Percentiles rank a stretch among this genome's conserved stretches.
Evolutionary conservation across 345 rosid species (phyloP).

Genomic region (Bretschneidera sinensis): DNA sequence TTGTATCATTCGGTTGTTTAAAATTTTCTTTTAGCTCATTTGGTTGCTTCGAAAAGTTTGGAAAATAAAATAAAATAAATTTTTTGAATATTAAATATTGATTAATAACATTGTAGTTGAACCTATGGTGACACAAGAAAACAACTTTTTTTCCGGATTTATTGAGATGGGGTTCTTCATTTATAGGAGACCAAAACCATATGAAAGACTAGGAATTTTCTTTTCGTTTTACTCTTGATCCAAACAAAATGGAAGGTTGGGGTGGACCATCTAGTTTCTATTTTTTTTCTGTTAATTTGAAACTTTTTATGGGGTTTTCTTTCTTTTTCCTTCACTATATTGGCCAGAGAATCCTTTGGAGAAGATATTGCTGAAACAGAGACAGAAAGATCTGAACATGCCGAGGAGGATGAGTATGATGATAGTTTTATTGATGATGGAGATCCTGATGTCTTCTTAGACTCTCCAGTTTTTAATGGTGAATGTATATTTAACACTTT

Average conservation of each 20-base stretch:
- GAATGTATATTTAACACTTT: slow-evolving; percentile 27
- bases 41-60: background rate
- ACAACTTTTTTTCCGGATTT: background rate
- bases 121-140: background rate
- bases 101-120: background rate
- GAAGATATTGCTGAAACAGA: slow-evolving; percentile 62
- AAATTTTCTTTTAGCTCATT: background rate
- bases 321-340: slow-evolving; percentile 20
- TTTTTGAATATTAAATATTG: background rate
- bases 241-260: too few relatives aligned
- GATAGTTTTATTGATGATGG: slow-evolving; percentile 73
- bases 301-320: background rate
- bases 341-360: slow-evolving; percentile 52
- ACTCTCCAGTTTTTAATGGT: slow-evolving; percentile 32
- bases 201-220: background rate
- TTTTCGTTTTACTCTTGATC: background rate
- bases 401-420: slow-evolving; percentile 50
- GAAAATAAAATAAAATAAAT: background rate
- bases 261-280: background rate
- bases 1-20: background rate
- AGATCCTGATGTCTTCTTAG: slow-evolving; percentile 22
- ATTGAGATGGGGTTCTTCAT: background rate
- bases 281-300: background rate
- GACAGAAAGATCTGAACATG: slow-evolving; percentile 36
- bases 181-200: too few relatives aligned